These are phyloP conservation scores for Ricinus communis DNA, from an alignment of 345 rosid genomes.

Conservation along the genomic window DNA sequence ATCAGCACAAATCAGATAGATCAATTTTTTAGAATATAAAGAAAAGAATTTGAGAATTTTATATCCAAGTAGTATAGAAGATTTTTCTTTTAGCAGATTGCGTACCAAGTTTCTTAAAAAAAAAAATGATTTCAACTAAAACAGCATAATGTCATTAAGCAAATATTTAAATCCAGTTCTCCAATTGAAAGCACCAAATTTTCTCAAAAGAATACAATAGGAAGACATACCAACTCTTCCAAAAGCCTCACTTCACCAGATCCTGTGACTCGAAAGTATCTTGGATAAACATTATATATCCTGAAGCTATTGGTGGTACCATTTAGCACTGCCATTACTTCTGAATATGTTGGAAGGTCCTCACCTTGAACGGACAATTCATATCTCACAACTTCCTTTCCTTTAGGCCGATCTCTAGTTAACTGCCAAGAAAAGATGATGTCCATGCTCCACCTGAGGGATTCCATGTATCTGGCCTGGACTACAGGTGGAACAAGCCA, in stretches of 20 bases:
- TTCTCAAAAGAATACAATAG: neutral
- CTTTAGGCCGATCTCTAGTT: constrained; percentile 44
- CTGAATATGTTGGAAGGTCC: constrained; percentile 41
- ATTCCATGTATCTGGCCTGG: constrained; percentile 36
- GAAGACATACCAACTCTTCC: constrained; percentile 35
- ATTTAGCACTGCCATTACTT: constrained; percentile 41
- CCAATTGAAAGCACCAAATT: no score
- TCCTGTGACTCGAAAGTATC: constrained; percentile 49
- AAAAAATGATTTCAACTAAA: no score
- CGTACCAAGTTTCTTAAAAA: no score
- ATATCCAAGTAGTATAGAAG: no score
- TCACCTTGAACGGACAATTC: constrained; percentile 32
- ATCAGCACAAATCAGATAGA: no score
- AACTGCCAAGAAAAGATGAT: constrained; percentile 44
- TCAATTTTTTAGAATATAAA: no score
- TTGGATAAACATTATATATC: constrained; percentile 43
- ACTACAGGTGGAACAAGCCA: constrained; percentile 50
- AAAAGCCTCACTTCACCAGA: constrained; percentile 46
- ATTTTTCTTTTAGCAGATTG: no score
- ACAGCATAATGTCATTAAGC: no score
- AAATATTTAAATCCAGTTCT: no score
- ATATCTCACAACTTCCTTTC: constrained; percentile 44
- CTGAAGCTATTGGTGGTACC: constrained; percentile 37
- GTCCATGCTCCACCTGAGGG: constrained; percentile 37
- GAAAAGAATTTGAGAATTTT: no score